Conservation (phyloP, 306 rosid species). For the Hippophae rhamnoides region DNA sequence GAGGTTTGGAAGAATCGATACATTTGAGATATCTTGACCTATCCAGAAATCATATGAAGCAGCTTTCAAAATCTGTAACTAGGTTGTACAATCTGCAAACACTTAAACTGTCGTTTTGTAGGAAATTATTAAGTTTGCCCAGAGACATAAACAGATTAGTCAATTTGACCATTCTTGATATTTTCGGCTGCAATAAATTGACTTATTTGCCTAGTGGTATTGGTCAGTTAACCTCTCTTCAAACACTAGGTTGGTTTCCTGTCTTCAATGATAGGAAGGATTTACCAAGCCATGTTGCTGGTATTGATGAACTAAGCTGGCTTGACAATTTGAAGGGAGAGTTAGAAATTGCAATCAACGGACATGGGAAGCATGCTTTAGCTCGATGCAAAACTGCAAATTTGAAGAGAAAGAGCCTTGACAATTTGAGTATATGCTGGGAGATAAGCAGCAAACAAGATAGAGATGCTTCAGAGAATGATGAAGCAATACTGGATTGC, state of each 20-base stretch:
- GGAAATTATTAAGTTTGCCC: not conserved
- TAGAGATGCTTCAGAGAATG: no score
- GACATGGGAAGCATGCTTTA: not conserved
- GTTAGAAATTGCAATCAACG: not conserved
- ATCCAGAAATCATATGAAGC: no score
- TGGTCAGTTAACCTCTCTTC: not conserved
- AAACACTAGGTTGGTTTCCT: not conserved
- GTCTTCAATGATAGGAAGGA: not conserved
- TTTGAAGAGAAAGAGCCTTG: no score
- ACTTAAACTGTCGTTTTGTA: not conserved
- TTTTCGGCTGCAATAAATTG: not conserved
- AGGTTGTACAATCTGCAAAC: not conserved
- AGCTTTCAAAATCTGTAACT: not conserved
- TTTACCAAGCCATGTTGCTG: not conserved
- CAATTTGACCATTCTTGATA: not conserved
- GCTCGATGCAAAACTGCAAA: no score
- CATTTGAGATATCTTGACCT: no score
- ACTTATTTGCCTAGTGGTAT: not conserved
- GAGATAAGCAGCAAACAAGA: no score
- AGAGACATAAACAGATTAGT: not conserved
- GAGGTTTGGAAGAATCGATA: no score
- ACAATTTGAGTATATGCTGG: no score
- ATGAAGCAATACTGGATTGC: no score
- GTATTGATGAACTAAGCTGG: not conserved
- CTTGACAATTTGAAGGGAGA: not conserved